Base-by-base conservation (phyloP, 345 rosid genomes). In the Nephelium lappaceum region DNA sequence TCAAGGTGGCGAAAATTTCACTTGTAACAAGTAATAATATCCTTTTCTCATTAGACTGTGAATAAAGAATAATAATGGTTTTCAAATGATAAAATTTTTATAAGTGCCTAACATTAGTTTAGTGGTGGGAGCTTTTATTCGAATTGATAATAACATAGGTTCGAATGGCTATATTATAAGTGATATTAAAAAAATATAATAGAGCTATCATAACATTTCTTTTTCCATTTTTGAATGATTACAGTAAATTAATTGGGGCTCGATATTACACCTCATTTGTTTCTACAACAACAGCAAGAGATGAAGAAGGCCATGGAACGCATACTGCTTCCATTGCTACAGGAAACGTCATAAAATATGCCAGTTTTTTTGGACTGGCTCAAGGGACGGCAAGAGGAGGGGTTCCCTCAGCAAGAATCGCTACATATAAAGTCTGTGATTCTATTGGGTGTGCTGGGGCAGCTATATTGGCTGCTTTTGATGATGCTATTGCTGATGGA, bases 251-350 rank as follows among this genome's bases (percentile, higher is more conserved):
- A 25, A 83, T 88, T 31, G 89, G 89, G 7, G 88, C 89, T 10
- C 85, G 87, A 6, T 65, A 74, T 81, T 85, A 51, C 19, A 51
- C 85, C 25, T 1, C 51, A 1, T 0, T 1, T 1, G 2, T 0
- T 0, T 11, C 23, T 9, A 4, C 0, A 31, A 8, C 31, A 27
- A 12, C 84, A 0, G 81, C 89, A 0, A 79, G 84, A 18, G 97
- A 91, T 47, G 49, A 0, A 0, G 3, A 0, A 0, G 79, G 92
- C 18, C 95, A 93, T 61, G 95, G 97, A 58, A 68, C 85, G 14
- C 97, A 91, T 76, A 84, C 92, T 4, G 91, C 97, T 3, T 93
- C 93, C 19, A 93, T 81, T 5, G 93, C 91, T 0, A 93, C 93
- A 0, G 97, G 97, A 38, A 88, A 80, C 76, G 36, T 31, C 58